Evolutionary conservation across 2,329 filamentous ascomycete genomes (phyloP), one percentile per base, ranked within the genome.

Genomic region (Fusarium duplospermum): DNA sequence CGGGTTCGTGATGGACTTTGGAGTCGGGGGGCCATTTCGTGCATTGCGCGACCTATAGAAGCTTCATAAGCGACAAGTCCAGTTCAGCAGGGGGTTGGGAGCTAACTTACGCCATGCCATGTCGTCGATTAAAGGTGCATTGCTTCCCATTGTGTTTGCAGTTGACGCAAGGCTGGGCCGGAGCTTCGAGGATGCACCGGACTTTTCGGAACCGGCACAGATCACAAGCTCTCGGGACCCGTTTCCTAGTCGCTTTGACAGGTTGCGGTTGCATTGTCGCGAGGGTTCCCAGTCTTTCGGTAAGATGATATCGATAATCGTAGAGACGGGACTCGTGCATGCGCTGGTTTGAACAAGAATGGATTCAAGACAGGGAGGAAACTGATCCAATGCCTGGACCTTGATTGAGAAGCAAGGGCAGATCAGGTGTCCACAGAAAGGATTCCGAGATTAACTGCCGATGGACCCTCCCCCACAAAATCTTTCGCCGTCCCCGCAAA

Each of bases 61-160:
- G n/a, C 20, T 16, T 13, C 0, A 38, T 76, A 8, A 77, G 65
- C 11, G n/a, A n/a, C n/a, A n/a, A n/a, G n/a, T n/a, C n/a, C n/a
- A n/a, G n/a, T n/a, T n/a, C n/a, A n/a, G n/a, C n/a, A n/a, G n/a
- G n/a, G n/a, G n/a, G n/a, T n/a, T n/a, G n/a, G n/a, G n/a, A n/a
- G n/a, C n/a, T n/a, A 4, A 22, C 73, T 52, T 22, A 66, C 76
- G 64, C 62, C 42, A 72, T 71, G 3, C 75, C 74, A 54, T 73
- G 68, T 6, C 71, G 52, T 24, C 62, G 71, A 50, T 72, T 76
- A 29, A 75, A 78, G 0, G 74, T 73, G 54, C 76, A 78, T 6
- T 74, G 67, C 31, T 78, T 78, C n/a, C 71, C 75, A 40, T 75
- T 75, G 14, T 77, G 67, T 56, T 72, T 73, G 57, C 76, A 78